Evolutionary conservation across 768 basidiomycete genomes (phyloP).

Genomic region (Russula earlei): DNA sequence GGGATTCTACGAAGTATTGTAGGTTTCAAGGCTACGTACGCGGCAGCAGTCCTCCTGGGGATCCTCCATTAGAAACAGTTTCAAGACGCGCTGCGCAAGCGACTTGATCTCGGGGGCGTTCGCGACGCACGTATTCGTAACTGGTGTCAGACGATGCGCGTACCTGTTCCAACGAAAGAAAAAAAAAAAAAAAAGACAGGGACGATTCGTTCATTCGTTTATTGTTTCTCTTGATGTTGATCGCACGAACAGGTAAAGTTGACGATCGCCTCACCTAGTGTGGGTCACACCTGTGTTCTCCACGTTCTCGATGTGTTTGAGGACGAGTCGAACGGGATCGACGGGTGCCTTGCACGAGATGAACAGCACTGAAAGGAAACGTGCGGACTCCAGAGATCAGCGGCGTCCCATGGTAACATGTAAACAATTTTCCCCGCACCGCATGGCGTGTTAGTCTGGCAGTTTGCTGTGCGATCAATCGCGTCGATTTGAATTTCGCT

Average conservation of each 20-base stretch:
- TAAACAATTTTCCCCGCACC: conserved; percentile 32
- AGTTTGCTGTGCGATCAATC: conserved; percentile 44
- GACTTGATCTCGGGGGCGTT: conserved; percentile 60
- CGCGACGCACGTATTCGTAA: conserved; percentile 56
- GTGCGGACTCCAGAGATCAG: not conserved
- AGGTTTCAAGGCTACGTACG: conserved; percentile 26
- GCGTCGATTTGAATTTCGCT: not conserved
- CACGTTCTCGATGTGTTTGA: conserved; percentile 54
- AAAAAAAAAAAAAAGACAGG: not conserved
- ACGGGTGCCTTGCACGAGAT: conserved; percentile 72
- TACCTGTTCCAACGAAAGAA: conserved; percentile 34
- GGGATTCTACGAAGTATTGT: too few species aligned
- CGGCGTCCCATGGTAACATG: not conserved
- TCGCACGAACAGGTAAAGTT: not conserved
- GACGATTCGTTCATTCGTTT: too few species aligned
- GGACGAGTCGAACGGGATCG: conserved; percentile 63
- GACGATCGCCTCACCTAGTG: conserved; percentile 42
- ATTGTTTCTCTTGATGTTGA: not conserved
- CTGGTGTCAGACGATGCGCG: conserved; percentile 61
- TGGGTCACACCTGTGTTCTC: conserved; percentile 50
- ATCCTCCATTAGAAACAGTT: conserved; percentile 41
- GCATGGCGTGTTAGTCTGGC: conserved; percentile 71
- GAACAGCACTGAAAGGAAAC: conserved; percentile 48
- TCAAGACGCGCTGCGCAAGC: conserved; percentile 47
- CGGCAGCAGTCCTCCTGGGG: conserved; percentile 39